Conservation (phyloP, 306 rosid species). For the Fagus crenata region DNA sequence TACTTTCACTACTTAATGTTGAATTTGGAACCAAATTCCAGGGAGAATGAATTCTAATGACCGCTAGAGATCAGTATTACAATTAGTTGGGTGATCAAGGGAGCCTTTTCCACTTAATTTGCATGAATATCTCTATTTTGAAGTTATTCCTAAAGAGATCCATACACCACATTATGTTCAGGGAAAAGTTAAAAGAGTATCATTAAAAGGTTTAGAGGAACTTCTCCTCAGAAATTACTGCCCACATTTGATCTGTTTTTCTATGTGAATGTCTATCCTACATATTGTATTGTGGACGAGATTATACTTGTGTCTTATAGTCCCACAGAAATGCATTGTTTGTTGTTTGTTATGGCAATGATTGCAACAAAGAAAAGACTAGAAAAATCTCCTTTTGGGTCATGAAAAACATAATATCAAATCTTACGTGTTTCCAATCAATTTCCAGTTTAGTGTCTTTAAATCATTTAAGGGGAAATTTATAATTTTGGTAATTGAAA, state of each 20-base stretch:
- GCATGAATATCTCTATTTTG: neutral
- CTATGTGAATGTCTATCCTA: neutral
- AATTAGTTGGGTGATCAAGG: neutral
- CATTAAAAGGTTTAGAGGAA: neutral
- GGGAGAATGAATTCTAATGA: neutral
- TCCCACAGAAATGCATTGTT: neutral
- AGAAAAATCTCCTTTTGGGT: neutral
- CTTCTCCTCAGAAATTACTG: neutral
- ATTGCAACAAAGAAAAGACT: neutral
- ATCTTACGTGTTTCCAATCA: neutral
- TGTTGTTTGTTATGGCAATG: neutral
- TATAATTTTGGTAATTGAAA: neutral
- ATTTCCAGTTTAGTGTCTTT: neutral
- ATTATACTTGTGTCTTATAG: neutral
- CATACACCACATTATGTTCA: neutral
- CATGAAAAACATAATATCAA: neutral
- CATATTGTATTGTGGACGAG: neutral
- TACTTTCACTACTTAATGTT: constrained; percentile 11
- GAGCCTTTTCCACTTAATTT: neutral
- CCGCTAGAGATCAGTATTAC: neutral
- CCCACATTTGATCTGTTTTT: neutral
- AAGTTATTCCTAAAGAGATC: neutral
- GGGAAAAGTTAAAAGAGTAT: neutral
- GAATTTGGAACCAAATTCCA: neutral
- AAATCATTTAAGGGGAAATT: neutral